phyloP scores from a whole-genome alignment of 2,329 filamentous ascomycete species.

The Penicillium occitanis region DNA sequence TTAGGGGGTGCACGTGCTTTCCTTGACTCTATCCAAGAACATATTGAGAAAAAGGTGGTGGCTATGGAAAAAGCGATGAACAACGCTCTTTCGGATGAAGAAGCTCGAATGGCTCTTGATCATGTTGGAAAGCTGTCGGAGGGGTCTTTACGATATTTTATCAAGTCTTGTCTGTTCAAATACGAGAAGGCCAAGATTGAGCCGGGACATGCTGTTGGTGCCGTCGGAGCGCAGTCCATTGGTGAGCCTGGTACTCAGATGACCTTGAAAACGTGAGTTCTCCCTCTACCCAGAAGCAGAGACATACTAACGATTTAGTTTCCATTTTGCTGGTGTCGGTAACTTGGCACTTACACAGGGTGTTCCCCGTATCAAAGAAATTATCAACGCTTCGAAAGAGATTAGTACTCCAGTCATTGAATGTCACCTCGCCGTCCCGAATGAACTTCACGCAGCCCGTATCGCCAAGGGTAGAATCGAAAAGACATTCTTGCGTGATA shows the following conservation, averaged over 20 bases:
- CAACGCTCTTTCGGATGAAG: conserved; percentile 32
- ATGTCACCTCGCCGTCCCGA: conserved; percentile 71
- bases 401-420: conserved; percentile 95
- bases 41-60: conserved; percentile 63
- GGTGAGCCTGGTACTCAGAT: conserved; percentile 98
- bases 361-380: conserved; percentile 99
- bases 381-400: conserved; percentile 93
- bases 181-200: conserved; percentile 90
- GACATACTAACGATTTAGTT: conserved; percentile 11
- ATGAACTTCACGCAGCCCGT: conserved; percentile 72
- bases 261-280: conserved; percentile 87
- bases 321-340: conserved; percentile 96
- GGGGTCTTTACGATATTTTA: conserved; percentile 71
- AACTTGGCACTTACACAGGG: conserved; percentile 99
- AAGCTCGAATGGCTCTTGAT: conserved; percentile 50
- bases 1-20: conserved; percentile 82
- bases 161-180: conserved; percentile 79
- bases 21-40: conserved; percentile 72
- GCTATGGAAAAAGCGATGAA: conserved; percentile 53
- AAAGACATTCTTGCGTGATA: conserved; percentile 85
- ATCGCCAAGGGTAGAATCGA: conserved; percentile 93
- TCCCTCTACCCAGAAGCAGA: conserved; percentile 27
- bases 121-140: conserved; percentile 81
- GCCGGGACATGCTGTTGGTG: conserved; percentile 92
- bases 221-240: conserved; percentile 95